A percentile compares a stretch with the other conserved stretches of the same genome.
Evolutionary conservation across 768 basidiomycete species (phyloP).

Genomic region (Mrakia frigida): DNA sequence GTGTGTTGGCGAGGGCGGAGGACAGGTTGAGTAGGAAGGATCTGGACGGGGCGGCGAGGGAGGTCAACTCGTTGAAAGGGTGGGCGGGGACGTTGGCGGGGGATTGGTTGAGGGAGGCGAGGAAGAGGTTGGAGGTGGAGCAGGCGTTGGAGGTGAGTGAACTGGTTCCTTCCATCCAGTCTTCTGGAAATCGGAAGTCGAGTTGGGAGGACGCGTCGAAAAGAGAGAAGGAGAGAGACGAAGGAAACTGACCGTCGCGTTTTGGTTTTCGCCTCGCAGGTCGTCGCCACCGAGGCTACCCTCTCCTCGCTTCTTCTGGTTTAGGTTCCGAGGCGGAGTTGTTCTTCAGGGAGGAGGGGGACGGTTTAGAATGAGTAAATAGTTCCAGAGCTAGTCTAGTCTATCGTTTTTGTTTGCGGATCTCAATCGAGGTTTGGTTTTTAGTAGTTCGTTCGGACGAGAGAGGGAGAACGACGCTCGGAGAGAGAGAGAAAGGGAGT

Average conservation of each 20-base stretch:
- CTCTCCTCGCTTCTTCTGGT: constrained; percentile 50
- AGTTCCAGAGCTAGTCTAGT: too few species aligned
- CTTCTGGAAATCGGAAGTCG: too few species aligned
- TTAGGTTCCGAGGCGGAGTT: constrained; percentile 21
- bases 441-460: too few species aligned
- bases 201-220: background rate
- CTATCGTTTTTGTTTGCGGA: too few species aligned
- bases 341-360: too few species aligned
- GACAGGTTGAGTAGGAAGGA: constrained; percentile 87
- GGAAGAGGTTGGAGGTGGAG: constrained; percentile 79
- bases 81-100: constrained; percentile 52
- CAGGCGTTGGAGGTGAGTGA: constrained; percentile 79
- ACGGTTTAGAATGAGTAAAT: background rate
- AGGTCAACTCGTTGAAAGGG: constrained; percentile 84
- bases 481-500: too few species aligned
- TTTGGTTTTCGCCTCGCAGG: constrained; percentile 48
- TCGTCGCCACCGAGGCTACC: constrained; percentile 77
- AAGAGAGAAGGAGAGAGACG: too few species aligned
- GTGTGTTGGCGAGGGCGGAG: constrained; percentile 81
- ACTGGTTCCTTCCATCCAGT: constrained; percentile 24
- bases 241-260: constrained; percentile 13
- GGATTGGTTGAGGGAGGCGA: constrained; percentile 89
- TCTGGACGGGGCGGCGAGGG: constrained; percentile 75
- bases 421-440: too few species aligned
- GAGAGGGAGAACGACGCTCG: too few species aligned